Base-by-base conservation (phyloP, 1,284 basidiomycete species). In the Pholiota adiposa region DNA sequence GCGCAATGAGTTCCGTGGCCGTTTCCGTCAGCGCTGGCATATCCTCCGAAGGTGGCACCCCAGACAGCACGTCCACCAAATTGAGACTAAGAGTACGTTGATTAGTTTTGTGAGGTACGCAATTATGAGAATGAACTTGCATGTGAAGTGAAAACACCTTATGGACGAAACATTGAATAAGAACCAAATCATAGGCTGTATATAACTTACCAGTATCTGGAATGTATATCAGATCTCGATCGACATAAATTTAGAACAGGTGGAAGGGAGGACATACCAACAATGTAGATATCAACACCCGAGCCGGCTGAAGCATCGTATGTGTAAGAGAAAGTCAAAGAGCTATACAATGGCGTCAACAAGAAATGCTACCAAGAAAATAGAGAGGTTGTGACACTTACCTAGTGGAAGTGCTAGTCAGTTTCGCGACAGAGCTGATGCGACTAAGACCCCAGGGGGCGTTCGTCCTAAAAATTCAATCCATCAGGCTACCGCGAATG, bases 1-100 rank as follows among this genome's bases (percentile, higher is more conserved):
- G 76, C 71, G 62, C 68, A 69, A 54, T 78, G 76, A 31, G 76
- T 78, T 51, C 79, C 79, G 59, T 79, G 79, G 33, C 78, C 77
- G 69, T 91, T 86, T 64, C 81, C 79, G 75, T 91, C 88, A n/a
- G 77, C 77, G 66, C 40, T 65, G 55, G 62, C 57, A 48, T 69
- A 67, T 5, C 56, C 62, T n/a, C 66, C 72, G 57, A 76, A 74
- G 16, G 83, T 87, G 67, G 81, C 82, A 56, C 87, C 87, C 85
- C 86, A 88, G 59, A 65, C 67, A 59, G 89, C 90, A 56, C 90
- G 85, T 25, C 89, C 89, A 67, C 86, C 83, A 67, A 93, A 89
- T 72, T 91, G 85, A 61, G 57, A 59, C 74, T 77, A 18, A 7
- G 34, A 16, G 23, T 1, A 18, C 19, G 19, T 18, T 2, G 4